Conservation (phyloP, 768 basidiomycete species). For the Auricularia sp. region DNA sequence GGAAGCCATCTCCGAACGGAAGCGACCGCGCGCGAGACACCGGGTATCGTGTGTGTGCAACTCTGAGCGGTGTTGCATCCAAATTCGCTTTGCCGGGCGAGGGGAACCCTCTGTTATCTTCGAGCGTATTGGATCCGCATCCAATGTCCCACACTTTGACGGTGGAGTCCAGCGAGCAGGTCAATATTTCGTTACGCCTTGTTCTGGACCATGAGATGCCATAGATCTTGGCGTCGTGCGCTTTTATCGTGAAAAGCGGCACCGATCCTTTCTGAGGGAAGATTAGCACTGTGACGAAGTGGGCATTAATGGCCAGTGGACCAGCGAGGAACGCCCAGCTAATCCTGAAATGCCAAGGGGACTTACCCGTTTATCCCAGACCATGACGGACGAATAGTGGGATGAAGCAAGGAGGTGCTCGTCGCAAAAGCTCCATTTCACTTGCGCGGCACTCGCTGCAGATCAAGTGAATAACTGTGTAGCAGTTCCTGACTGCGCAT, state of each 20-base stretch:
- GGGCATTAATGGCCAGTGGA: no score
- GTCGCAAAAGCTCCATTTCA: conserved; percentile 93
- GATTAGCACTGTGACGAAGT: not conserved
- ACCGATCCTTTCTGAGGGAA: conserved; percentile 71
- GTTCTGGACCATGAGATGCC: conserved; percentile 94
- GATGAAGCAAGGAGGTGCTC: conserved; percentile 82
- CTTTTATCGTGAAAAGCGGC: conserved; percentile 62
- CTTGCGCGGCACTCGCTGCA: conserved; percentile 80
- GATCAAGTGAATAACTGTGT: not conserved
- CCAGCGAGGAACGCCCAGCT: no score
- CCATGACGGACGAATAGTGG: conserved; percentile 74
- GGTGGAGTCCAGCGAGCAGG: conserved; percentile 89
- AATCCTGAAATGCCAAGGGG: not conserved
- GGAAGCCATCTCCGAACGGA: conserved; percentile 83
- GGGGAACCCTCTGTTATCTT: not conserved
- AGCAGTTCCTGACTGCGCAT: conserved; percentile 12
- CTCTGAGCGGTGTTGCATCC: conserved; percentile 30
- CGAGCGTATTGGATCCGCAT: conserved; percentile 5
- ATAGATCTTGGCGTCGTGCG: conserved; percentile 88
- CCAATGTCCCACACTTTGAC: conserved; percentile 73
- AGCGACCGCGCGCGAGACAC: conserved; percentile 90
- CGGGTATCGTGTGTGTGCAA: conserved; percentile 71
- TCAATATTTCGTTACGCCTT: conserved; percentile 68
- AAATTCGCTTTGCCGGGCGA: conserved; percentile 16
- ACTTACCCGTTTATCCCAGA: conserved; percentile 90